Conservation (phyloP, 352 stramenopile genomes). For the Poterioochromonas sp. region DNA sequence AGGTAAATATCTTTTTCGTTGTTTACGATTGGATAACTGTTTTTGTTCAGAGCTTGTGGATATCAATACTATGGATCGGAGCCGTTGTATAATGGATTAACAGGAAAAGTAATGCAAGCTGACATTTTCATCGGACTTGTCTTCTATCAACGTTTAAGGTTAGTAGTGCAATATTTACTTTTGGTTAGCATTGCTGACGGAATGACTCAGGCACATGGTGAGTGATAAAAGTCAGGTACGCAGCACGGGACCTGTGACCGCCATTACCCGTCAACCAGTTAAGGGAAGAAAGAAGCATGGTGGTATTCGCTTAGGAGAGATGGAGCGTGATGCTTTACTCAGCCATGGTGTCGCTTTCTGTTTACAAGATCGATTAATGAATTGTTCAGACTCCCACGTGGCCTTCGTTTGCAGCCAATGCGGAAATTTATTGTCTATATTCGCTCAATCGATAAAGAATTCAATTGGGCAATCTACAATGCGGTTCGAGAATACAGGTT, state of each 20-base stretch:
- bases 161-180: background rate
- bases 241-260: conserved; percentile 93
- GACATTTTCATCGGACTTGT: conserved; percentile 99
- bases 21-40: background rate
- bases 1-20: conserved; percentile 39
- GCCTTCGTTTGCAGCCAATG: conserved; percentile 89
- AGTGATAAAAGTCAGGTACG: conserved; percentile 99
- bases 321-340: conserved; percentile 97
- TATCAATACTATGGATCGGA: conserved; percentile 98
- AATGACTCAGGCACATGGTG: conserved; percentile 88
- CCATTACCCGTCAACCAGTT: conserved; percentile 96
- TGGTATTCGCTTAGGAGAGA: conserved; percentile 98
- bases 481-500: no score
- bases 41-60: background rate
- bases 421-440: conserved; percentile 58
- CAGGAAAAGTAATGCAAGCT: conserved; percentile 93
- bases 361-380: conserved; percentile 71
- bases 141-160: conserved; percentile 95
- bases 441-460: background rate
- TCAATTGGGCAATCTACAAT: no score
- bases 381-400: conserved; percentile 97
- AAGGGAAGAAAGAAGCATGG: conserved; percentile 98
- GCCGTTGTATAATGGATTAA: conserved; percentile 96
- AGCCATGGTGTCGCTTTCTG: conserved; percentile 75
- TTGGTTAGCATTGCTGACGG: background rate